Percentiles rank a stretch among this genome's conserved stretches.
phyloP scores from a whole-genome alignment of 805 yeast genomes.

The Diddensiella transvaalensis region DNA sequence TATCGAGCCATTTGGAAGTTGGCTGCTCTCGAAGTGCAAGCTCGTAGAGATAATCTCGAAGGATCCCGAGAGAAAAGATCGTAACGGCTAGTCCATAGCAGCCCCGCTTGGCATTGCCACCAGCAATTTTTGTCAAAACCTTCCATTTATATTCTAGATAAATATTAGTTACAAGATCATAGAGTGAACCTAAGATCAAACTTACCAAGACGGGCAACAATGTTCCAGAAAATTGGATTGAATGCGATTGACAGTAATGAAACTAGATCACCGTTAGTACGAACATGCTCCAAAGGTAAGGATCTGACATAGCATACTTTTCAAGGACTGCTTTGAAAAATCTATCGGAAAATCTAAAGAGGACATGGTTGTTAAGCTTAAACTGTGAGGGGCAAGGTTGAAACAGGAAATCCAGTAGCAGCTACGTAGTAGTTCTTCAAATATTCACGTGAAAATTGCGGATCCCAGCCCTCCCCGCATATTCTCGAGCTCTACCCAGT shows the following conservation, averaged over 20 bases:
- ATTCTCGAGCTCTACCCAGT: too few species aligned
- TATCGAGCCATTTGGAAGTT: slow-evolving; percentile 49
- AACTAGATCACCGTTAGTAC: slow-evolving; percentile 26
- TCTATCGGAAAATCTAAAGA: slow-evolving; percentile 9
- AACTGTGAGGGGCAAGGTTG: too few species aligned
- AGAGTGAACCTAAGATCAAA: slow-evolving; percentile 3
- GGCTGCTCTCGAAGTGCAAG: slow-evolving; percentile 71
- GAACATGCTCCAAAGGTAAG: background rate
- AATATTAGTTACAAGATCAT: background rate
- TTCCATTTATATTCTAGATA: slow-evolving; percentile 67
- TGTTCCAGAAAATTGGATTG: slow-evolving; percentile 95
- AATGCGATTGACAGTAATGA: slow-evolving; percentile 71
- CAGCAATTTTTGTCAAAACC: slow-evolving; percentile 67
- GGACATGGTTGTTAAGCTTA: background rate
- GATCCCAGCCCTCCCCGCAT: too few species aligned
- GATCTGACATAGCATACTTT: slow-evolving; percentile 7
- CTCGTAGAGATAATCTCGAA: slow-evolving; percentile 71
- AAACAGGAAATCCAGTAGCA: too few species aligned
- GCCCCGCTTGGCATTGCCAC: slow-evolving; percentile 64
- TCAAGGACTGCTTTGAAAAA: slow-evolving; percentile 14
- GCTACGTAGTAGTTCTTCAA: too few species aligned
- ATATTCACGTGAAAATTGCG: too few species aligned
- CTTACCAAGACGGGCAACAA: slow-evolving; percentile 68
- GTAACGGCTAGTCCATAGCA: slow-evolving; percentile 81
- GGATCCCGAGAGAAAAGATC: slow-evolving; percentile 80